These are phyloP conservation scores for Kalmusia sp. DNA, from an alignment of 2,329 filamentous ascomycete species.

Conservation along the genomic window DNA sequence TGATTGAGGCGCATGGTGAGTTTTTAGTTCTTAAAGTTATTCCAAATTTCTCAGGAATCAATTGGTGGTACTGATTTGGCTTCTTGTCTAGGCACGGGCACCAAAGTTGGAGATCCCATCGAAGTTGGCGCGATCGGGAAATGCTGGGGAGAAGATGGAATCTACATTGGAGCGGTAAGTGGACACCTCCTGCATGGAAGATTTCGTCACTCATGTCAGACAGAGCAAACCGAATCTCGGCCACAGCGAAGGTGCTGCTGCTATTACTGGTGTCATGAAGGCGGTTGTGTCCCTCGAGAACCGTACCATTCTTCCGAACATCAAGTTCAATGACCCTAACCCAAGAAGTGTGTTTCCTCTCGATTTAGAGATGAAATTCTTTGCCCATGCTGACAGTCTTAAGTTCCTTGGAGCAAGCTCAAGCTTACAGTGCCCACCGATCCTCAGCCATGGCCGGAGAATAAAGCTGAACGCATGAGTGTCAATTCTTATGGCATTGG, in stretches of 20 bases:
- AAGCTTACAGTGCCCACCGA: constrained; percentile 2
- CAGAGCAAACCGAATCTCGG: not conserved
- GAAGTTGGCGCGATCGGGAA: not conserved
- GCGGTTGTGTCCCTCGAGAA: constrained; percentile 47
- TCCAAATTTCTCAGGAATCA: too few relatives aligned
- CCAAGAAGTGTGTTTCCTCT: constrained; percentile 2
- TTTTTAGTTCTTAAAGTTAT: too few relatives aligned
- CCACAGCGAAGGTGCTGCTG: constrained; percentile 19
- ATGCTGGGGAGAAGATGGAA: not conserved
- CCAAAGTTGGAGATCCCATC: not conserved
- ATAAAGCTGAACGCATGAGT: constrained; percentile 35
- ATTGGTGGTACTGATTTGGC: too few relatives aligned
- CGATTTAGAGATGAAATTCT: not conserved
- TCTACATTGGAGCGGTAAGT: constrained; percentile 1
- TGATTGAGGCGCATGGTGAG: not conserved
- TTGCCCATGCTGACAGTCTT: too few relatives aligned
- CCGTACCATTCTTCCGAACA: constrained; percentile 32
- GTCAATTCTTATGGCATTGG: constrained; percentile 54
- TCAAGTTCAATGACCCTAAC: constrained; percentile 39
- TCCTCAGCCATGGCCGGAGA: constrained; percentile 9
- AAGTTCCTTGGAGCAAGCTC: not conserved
- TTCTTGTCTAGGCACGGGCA: not conserved
- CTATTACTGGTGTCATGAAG: constrained; percentile 46
- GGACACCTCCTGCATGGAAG: not conserved
- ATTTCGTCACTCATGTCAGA: too few relatives aligned